phyloP scores from a whole-genome alignment of 768 basidiomycete species.

The Mycena polygramma region DNA sequence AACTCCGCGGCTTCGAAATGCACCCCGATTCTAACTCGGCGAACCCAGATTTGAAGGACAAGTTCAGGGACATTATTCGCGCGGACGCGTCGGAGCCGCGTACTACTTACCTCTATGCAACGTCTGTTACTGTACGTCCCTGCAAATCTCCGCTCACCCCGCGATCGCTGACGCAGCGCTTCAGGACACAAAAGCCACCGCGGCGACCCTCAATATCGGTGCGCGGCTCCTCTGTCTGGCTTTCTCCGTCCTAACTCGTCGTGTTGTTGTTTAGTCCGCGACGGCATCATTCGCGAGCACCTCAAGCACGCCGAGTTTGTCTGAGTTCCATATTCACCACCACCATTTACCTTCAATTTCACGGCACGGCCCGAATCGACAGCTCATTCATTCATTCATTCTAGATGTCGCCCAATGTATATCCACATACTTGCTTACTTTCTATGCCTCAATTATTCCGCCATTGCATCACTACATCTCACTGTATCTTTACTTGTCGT shows the following conservation, averaged over 20 bases:
- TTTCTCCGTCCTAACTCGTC: background rate
- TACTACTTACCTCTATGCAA: constrained; percentile 37
- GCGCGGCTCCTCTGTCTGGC: background rate
- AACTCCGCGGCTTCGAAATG: no score
- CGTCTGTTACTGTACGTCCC: constrained; percentile 36
- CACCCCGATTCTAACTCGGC: no score
- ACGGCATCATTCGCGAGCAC: constrained; percentile 40
- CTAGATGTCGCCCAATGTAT: no score
- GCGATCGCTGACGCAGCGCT: background rate
- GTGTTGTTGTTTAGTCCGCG: constrained; percentile 24
- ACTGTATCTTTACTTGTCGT: no score
- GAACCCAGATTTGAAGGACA: constrained; percentile 35
- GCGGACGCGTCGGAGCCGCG: constrained; percentile 25
- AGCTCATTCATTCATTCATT: no score
- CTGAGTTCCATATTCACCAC: constrained; percentile 1
- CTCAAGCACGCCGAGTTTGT: constrained; percentile 41
- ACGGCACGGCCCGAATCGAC: no score
- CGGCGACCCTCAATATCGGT: constrained; percentile 37
- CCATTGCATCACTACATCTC: no score
- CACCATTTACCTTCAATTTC: no score
- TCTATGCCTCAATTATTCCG: no score
- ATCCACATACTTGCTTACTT: no score
- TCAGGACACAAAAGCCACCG: constrained; percentile 41
- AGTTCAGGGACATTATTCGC: constrained; percentile 37
- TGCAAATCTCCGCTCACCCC: background rate